Percentiles rank a stretch among this genome's conserved stretches.
phyloP scores from a whole-genome alignment of 2,329 filamentous ascomycete genomes.

The Calonectria fujianensis region DNA sequence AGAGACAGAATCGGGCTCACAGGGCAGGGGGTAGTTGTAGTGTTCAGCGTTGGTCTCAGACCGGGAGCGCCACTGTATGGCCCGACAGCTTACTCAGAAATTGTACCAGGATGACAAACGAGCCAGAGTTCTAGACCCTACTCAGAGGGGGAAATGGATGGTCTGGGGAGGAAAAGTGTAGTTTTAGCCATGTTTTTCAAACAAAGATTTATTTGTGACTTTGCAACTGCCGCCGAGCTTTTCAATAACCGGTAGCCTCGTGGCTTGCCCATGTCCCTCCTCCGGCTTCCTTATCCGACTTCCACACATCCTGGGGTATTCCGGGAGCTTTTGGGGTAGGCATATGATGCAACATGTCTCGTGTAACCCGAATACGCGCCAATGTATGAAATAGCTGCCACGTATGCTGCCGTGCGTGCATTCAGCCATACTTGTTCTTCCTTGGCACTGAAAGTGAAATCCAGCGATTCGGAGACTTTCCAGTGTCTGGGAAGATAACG shows the following conservation, averaged over 20 bases:
- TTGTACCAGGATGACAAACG: background rate
- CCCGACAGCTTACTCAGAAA: background rate
- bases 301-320: background rate
- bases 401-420: background rate
- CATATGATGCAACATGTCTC: background rate
- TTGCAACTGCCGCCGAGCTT: background rate
- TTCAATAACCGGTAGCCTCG: background rate
- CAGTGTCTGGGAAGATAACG: background rate
- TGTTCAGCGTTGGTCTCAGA: background rate
- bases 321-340: background rate
- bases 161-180: background rate
- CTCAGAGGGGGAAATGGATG: background rate
- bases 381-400: background rate
- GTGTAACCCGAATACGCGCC: background rate
- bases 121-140: no score
- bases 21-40: background rate
- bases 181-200: background rate
- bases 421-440: background rate
- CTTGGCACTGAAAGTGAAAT: background rate
- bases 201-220: background rate
- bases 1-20: background rate
- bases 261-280: no score
- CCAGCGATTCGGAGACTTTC: slow-evolving; percentile 1
- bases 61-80: background rate
- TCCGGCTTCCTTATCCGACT: no score